These are phyloP conservation scores for Comarum palustre DNA, from an alignment of 306 rosid genomes.

Conservation along the genomic window DNA sequence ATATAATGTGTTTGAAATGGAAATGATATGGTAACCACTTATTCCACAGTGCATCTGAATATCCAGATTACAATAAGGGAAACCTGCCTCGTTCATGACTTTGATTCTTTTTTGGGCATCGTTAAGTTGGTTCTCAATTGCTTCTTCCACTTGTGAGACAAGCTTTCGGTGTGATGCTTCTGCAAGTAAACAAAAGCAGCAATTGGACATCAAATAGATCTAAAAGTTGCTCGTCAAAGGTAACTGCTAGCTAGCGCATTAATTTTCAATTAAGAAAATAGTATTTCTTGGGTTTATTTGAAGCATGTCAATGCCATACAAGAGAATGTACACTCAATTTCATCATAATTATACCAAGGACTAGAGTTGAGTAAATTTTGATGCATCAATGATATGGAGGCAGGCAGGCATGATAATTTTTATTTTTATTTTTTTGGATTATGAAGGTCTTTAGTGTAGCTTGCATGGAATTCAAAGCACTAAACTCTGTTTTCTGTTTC, in stretches of 20 bases:
- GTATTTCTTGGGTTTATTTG: not conserved
- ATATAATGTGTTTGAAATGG: not conserved
- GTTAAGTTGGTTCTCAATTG: conserved; percentile 52
- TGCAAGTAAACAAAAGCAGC: conserved; percentile 33
- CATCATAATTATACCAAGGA: not conserved
- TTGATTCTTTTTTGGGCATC: conserved; percentile 71
- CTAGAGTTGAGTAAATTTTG: not conserved
- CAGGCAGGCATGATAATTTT: not conserved
- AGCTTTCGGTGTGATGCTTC: conserved; percentile 72
- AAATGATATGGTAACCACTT: not conserved
- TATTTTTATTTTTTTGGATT: not conserved
- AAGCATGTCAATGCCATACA: not conserved
- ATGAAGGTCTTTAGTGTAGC: not conserved
- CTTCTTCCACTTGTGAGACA: conserved; percentile 71
- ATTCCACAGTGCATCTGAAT: conserved; percentile 22
- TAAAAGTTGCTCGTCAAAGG: not conserved
- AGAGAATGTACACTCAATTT: not conserved
- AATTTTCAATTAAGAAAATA: not conserved
- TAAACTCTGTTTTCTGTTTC: not conserved
- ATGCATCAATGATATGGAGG: not conserved
- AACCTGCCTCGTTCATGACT: conserved; percentile 69
- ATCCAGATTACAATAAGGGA: conserved; percentile 17
- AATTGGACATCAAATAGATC: not conserved
- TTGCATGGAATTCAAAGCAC: not conserved
- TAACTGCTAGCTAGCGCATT: not conserved